phyloP scores from a whole-genome alignment of 1,284 basidiomycete genomes.

The Kwoniella shivajii region DNA sequence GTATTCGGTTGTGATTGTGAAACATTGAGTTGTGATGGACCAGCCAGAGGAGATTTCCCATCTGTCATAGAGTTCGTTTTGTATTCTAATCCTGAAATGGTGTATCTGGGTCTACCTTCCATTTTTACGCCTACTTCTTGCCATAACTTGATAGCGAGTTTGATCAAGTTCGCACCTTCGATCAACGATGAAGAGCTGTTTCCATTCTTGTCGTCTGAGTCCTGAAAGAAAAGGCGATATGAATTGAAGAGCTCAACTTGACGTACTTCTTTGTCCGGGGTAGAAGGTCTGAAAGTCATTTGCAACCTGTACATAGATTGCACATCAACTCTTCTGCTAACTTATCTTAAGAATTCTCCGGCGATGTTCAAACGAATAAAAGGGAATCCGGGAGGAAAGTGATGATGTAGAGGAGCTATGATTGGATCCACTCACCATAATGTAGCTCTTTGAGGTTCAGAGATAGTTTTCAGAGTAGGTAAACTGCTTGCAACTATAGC shows the following conservation, averaged over 20 bases:
- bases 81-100: background rate
- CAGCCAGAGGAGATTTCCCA: background rate
- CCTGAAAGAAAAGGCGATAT: background rate
- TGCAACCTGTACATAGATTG: background rate
- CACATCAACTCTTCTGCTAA: background rate
- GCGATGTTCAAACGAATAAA: no score
- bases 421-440: background rate
- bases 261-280: background rate
- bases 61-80: background rate
- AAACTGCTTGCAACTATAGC: background rate
- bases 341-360: no score
- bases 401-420: background rate
- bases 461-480: background rate
- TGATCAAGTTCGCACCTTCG: background rate
- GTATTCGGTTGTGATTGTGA: background rate
- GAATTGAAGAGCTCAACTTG: background rate
- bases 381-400: no score
- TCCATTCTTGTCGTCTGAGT: background rate
- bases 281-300: background rate
- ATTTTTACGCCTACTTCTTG: background rate
- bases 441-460: slow-evolving; percentile 4
- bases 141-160: background rate
- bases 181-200: background rate
- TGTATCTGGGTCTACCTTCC: background rate
- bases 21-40: background rate